Evolutionary conservation across 768 basidiomycete species (phyloP).

Genomic region (Leccinum disarticulatum): DNA sequence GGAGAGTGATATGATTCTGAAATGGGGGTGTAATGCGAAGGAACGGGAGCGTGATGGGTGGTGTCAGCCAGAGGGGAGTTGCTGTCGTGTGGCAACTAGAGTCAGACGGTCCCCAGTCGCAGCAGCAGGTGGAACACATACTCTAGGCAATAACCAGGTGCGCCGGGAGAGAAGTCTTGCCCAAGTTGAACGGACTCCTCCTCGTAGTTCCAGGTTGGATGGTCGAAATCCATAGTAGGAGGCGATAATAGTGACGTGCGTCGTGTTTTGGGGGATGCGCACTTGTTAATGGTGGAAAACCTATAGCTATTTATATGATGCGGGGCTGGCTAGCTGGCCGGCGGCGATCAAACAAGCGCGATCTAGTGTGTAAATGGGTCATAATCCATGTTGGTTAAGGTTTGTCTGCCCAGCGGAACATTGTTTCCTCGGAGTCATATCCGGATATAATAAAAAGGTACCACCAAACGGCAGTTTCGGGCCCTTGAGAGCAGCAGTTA

Average conservation of each 20-base stretch:
- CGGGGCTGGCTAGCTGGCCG: not conserved
- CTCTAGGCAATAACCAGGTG: not conserved
- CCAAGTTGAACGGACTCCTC: not conserved
- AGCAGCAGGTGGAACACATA: slow-evolving; percentile 1
- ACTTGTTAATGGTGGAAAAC: not conserved
- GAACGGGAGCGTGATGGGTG: not conserved
- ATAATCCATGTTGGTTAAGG: not conserved
- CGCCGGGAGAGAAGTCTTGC: not conserved
- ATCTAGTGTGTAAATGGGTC: not conserved
- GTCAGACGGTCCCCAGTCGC: not conserved
- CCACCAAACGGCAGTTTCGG: not conserved
- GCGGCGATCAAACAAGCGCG: not conserved
- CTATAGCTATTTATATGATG: not conserved
- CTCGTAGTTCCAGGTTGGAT: not conserved
- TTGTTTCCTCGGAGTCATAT: no score
- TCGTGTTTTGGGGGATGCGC: not conserved
- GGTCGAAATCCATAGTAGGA: not conserved
- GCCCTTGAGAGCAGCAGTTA: no score
- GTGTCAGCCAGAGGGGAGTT: not conserved
- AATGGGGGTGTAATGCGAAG: not conserved
- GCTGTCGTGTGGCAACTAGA: not conserved
- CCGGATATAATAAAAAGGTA: not conserved
- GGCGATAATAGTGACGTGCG: not conserved
- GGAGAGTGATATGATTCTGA: not conserved
- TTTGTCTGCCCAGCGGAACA: not conserved